Percentiles rank a stretch among this genome's conserved stretches.
These are phyloP conservation scores for Colletotrichum lindemuthianum DNA, from an alignment of 2,329 filamentous ascomycete species.

Conservation along the genomic window DNA sequence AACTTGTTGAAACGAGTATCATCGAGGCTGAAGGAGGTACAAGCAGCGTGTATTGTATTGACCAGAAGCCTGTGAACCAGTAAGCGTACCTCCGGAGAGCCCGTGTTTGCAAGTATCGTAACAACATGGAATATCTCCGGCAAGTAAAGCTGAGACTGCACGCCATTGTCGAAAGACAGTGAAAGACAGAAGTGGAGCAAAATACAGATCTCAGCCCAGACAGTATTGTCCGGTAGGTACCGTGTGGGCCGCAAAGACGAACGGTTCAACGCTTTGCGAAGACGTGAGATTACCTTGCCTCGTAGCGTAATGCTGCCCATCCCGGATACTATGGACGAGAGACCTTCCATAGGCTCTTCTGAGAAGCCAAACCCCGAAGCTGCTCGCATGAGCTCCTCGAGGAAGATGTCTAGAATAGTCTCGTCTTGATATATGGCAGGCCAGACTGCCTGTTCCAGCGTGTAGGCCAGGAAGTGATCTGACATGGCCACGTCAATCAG, in stretches of 20 bases:
- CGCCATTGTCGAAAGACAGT: conserved; percentile 73
- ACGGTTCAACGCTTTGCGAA: conserved; percentile 74
- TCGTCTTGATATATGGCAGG: conserved; percentile 73
- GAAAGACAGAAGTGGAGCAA: conserved; percentile 73
- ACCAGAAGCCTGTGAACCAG: conserved; percentile 72
- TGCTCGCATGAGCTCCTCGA: conserved; percentile 74
- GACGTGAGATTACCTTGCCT: conserved; percentile 71
- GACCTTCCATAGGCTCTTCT: conserved; percentile 67
- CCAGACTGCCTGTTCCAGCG: conserved; percentile 74
- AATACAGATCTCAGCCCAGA: conserved; percentile 76
- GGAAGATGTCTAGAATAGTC: conserved; percentile 71
- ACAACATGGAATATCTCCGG: conserved; percentile 77
- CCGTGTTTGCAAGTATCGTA: conserved; percentile 76
- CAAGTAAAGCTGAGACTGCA: conserved; percentile 74
- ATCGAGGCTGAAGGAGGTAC: conserved; percentile 71
- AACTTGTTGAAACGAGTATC: conserved; percentile 67
- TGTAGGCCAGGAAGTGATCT: conserved; percentile 67
- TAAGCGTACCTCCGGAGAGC: conserved; percentile 64
- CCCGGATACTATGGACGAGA: conserved; percentile 70
- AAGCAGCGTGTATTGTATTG: conserved; percentile 75
- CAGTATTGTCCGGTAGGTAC: conserved; percentile 71
- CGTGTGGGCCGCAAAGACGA: conserved; percentile 74
- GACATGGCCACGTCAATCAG: conserved; percentile 72
- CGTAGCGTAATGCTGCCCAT: conserved; percentile 73
- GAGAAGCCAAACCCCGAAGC: conserved; percentile 66